A percentile compares a stretch with the other conserved stretches of the same genome.
phyloP scores from a whole-genome alignment of 208 protist genomes.

The Borovskyia barvae region DNA sequence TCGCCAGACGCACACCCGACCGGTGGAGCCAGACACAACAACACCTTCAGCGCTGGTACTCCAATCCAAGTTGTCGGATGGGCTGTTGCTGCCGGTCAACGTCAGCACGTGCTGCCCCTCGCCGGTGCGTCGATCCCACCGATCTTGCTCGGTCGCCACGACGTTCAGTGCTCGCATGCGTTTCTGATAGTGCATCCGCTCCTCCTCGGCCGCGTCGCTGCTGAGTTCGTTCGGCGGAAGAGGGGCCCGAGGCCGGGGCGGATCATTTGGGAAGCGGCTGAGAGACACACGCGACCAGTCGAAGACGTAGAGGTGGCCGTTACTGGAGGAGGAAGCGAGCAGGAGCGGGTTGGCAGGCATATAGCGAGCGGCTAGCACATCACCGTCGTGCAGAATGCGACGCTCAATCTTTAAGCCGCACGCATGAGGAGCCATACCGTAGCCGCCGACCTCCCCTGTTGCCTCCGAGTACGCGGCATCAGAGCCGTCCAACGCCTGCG shows the following conservation, averaged over 20 bases:
- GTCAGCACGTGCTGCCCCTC: constrained; percentile 85
- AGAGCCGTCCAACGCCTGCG: constrained; percentile 38
- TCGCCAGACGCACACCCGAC: constrained; percentile 65
- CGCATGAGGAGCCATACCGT: constrained; percentile 75
- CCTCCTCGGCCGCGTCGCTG: constrained; percentile 67
- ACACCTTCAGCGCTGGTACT: constrained; percentile 59
- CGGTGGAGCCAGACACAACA: constrained; percentile 58
- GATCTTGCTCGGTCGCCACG: constrained; percentile 73
- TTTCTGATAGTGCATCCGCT: constrained; percentile 71
- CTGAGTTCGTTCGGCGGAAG: constrained; percentile 86
- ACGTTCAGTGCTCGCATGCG: constrained; percentile 75
- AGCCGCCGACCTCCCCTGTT: constrained; percentile 90
- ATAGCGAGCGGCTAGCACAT: constrained; percentile 79
- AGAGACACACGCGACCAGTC: constrained; percentile 88
- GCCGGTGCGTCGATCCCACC: constrained; percentile 76
- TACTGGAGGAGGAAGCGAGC: constrained; percentile 69
- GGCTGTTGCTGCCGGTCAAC: constrained; percentile 46
- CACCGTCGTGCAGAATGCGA: constrained; percentile 85
- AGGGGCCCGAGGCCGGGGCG: constrained; percentile 77
- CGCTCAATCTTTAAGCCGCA: constrained; percentile 71
- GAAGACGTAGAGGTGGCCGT: constrained; percentile 86
- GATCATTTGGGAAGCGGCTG: constrained; percentile 88
- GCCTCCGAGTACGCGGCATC: constrained; percentile 67
- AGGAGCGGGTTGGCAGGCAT: constrained; percentile 87
- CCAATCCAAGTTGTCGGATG: constrained; percentile 78